Base-by-base conservation (phyloP, 495 filamentous ascomycete species). In the Usnea hakonensis region DNA sequence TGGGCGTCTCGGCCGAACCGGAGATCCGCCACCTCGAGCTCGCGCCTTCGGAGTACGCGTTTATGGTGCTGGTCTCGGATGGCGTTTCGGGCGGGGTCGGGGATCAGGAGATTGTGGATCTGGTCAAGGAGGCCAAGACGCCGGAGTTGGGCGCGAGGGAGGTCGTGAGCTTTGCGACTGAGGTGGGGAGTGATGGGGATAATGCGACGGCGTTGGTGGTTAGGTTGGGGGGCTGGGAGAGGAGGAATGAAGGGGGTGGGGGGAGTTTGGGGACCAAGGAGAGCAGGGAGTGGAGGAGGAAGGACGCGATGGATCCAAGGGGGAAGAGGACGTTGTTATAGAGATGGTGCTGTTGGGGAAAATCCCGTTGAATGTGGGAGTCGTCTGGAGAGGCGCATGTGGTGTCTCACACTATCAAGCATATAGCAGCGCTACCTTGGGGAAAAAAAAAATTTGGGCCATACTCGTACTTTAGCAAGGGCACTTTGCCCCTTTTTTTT, bases 121-220 rank as follows among this genome's bases (percentile, higher is more conserved):
- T 97, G 33, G 81, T 97, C 62, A 98, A 97, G 70, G 94, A 98
- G 73, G 88, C 89, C 9, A 82, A 77, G 68, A 98, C 95, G 0
- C 94, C 94, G 0, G 92, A 95, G 65, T 82, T 95, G 74, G 94
- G 84, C 3, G 83, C 89, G 3, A 81, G 78, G 54, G 84, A 88
- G 61, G 85, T 98, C 14, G 89, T 95, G 35, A 82, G 81, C 37
- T 96, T 91, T 69, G 91, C 93, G 2, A 92, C 87, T 5, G 95
- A 97, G 76, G 86, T 95, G 17, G 85, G 81, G 23, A 79, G 71
- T 10, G 87, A 91, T 57, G 65, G 65, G 43, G 67, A 98, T 72
- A 98, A 98, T 79, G 90, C 91, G 13, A 98, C 95, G n/a, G 93
- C 89, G 69, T 74, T 97, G 5, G 93, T 97, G 7, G 85, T 97